Evolutionary conservation across 2,329 filamentous ascomycete species (phyloP).

Genomic region (Laburnicola sp.): DNA sequence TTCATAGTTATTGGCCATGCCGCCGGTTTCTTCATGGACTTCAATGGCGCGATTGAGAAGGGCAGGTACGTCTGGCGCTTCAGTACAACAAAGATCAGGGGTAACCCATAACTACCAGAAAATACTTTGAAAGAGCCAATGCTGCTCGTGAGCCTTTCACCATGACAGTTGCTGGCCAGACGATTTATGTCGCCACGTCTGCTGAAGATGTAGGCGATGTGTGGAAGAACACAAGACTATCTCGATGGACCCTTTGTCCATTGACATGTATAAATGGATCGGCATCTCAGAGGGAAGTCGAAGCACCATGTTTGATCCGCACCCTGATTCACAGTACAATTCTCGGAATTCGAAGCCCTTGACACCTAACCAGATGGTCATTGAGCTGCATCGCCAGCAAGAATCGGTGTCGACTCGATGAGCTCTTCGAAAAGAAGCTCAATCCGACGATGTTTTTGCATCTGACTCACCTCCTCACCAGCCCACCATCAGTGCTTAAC

Average conservation of each 20-base stretch:
- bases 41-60: slow-evolving; percentile 15
- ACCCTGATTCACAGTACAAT: slow-evolving; percentile 10
- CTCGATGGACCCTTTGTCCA: slow-evolving; percentile 11
- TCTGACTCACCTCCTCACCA: not conserved
- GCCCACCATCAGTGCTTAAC: slow-evolving; percentile 2
- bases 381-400: slow-evolving; percentile 15
- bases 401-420: slow-evolving; percentile 10
- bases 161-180: slow-evolving; percentile 11
- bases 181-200: slow-evolving; percentile 14
- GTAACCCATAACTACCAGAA: too few species aligned
- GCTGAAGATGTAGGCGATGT: slow-evolving; percentile 9
- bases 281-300: slow-evolving; percentile 8
- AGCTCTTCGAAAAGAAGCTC: slow-evolving; percentile 3
- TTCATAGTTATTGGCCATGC: slow-evolving; percentile 10
- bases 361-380: slow-evolving; percentile 13
- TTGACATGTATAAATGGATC: slow-evolving; percentile 10
- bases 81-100: not conserved
- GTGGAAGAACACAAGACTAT: slow-evolving; percentile 14
- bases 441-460: slow-evolving; percentile 6
- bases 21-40: slow-evolving; percentile 11
- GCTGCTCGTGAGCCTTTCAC: slow-evolving; percentile 12
- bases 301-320: slow-evolving; percentile 7
- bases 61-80: slow-evolving; percentile 8
- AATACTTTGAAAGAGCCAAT: slow-evolving; percentile 6
- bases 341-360: not conserved